These are phyloP conservation scores for Mycena sanguinolenta DNA, from an alignment of 768 basidiomycete species.

Conservation along the genomic window DNA sequence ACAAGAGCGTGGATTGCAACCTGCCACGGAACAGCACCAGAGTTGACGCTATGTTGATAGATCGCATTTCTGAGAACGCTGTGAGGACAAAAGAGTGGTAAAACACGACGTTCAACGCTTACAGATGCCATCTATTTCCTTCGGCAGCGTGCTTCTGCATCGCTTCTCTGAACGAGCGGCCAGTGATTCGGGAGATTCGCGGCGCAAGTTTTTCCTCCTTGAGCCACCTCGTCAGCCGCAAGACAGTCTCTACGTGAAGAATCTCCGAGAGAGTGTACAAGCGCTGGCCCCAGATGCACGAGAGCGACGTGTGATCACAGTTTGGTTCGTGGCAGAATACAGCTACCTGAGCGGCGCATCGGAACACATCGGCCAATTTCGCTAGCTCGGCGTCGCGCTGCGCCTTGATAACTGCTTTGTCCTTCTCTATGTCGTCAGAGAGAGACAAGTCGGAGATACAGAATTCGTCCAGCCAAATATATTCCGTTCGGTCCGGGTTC, in stretches of 20 bases:
- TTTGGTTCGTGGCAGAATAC: constrained; percentile 33
- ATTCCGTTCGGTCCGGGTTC: constrained; percentile 5
- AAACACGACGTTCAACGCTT: not conserved
- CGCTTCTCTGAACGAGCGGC: not conserved
- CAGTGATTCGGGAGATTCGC: not conserved
- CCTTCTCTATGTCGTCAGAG: not conserved
- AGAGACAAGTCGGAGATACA: no score
- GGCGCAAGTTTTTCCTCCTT: not conserved
- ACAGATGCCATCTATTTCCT: constrained; percentile 24
- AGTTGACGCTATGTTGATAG: constrained; percentile 10
- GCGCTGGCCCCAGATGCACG: constrained; percentile 32
- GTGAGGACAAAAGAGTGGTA: not conserved
- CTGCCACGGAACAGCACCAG: constrained; percentile 10
- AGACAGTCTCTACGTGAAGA: not conserved
- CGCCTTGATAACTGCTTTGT: not conserved
- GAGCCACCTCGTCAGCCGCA: not conserved
- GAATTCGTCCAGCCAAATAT: constrained; percentile 31
- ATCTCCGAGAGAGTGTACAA: constrained; percentile 23
- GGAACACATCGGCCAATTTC: constrained; percentile 32
- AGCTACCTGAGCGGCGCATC: constrained; percentile 20
- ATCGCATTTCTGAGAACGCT: constrained; percentile 4
- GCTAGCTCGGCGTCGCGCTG: constrained; percentile 24
- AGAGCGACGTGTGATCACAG: constrained; percentile 32
- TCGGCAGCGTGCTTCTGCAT: constrained; percentile 13
- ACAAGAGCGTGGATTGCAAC: constrained; percentile 23